Percentiles rank a stretch among this genome's conserved stretches.
These are phyloP conservation scores for Colletotrichum brevisporum DNA, from an alignment of 2,329 filamentous ascomycete species.

Conservation along the genomic window DNA sequence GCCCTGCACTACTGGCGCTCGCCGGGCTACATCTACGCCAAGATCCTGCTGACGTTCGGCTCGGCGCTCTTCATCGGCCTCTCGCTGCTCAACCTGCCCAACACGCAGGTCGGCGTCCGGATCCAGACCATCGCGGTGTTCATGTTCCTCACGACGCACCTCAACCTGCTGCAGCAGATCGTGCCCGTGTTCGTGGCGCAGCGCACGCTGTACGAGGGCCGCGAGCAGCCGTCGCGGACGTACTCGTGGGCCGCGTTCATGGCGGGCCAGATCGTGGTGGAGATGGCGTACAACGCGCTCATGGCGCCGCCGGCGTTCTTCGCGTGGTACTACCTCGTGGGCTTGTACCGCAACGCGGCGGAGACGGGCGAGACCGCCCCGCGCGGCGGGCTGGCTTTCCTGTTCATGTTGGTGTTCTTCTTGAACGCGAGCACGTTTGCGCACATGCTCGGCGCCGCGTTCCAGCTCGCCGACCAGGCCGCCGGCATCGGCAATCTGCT, in stretches of 20 bases:
- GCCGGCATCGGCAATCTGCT: constrained; percentile 74
- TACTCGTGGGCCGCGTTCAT: constrained; percentile 79
- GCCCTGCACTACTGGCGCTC: constrained; percentile 86
- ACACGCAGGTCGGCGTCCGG: constrained; percentile 75
- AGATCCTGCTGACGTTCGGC: constrained; percentile 69
- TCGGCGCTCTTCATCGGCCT: constrained; percentile 73
- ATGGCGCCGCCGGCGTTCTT: constrained; percentile 72
- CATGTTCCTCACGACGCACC: constrained; percentile 80
- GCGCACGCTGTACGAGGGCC: constrained; percentile 76
- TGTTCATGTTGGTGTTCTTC: constrained; percentile 75
- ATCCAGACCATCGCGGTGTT: constrained; percentile 81
- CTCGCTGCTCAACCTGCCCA: constrained; percentile 73
- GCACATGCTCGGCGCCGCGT: constrained; percentile 73
- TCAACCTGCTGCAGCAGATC: constrained; percentile 72
- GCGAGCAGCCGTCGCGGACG: constrained; percentile 74
- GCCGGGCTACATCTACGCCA: constrained; percentile 81
- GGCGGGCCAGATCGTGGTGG: constrained; percentile 74
- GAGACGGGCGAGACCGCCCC: constrained; percentile 59
- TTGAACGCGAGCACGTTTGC: constrained; percentile 78
- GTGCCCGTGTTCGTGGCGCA: constrained; percentile 78
- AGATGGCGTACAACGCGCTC: constrained; percentile 76
- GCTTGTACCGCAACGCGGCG: constrained; percentile 71
- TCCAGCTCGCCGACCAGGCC: constrained; percentile 74
- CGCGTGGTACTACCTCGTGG: constrained; percentile 78
- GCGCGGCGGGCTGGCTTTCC: constrained; percentile 73